These are phyloP conservation scores for Colletotrichum tamarilloi DNA, from an alignment of 2,329 filamentous ascomycete species.

Conservation along the genomic window DNA sequence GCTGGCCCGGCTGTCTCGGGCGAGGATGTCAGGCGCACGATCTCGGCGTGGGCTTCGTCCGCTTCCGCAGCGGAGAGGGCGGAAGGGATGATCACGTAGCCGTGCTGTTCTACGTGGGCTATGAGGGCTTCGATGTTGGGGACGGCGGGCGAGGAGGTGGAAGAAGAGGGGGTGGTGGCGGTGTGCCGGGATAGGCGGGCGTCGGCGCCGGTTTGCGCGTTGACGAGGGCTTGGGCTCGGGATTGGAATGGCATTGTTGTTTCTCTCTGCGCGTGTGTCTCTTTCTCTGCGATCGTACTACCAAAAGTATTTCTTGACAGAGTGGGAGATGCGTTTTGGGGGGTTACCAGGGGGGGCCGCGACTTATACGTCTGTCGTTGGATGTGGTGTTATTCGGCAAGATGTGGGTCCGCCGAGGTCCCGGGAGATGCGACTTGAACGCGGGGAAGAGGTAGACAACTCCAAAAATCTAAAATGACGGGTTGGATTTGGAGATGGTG, in stretches of 20 bases:
- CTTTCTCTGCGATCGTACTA: too few relatives aligned
- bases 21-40: constrained; percentile 39
- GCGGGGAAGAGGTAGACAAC: background rate
- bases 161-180: too few relatives aligned
- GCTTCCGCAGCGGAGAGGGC: constrained; percentile 46
- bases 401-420: background rate
- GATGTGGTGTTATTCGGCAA: background rate
- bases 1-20: constrained; percentile 40
- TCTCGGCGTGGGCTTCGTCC: constrained; percentile 37
- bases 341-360: too few relatives aligned
- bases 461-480: background rate
- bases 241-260: background rate
- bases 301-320: too few relatives aligned
- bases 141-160: background rate
- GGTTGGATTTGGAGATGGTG: background rate
- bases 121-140: constrained; percentile 27
- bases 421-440: background rate
- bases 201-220: background rate
- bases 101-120: constrained; percentile 40
- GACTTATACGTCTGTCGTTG: background rate
- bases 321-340: too few relatives aligned
- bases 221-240: background rate
- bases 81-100: constrained; percentile 49
- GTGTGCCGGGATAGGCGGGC: background rate
- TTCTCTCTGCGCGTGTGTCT: background rate